Percentiles rank a stretch among this genome's conserved stretches.
Evolutionary conservation across 805 yeast genomes (phyloP).

Genomic region (Priceomyces melissophilus): DNA sequence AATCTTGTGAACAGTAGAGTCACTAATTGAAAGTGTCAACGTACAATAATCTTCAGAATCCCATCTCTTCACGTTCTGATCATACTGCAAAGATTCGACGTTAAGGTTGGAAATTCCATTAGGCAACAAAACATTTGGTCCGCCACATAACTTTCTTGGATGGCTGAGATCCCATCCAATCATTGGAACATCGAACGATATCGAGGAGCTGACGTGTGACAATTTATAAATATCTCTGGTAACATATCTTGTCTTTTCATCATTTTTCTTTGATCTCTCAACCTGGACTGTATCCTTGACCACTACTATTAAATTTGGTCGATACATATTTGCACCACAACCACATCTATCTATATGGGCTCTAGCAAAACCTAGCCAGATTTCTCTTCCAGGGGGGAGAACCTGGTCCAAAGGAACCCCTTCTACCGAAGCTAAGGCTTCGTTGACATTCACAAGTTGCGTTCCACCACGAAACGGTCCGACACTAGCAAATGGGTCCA

Average conservation of each 20-base stretch:
- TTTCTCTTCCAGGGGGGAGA: conserved; percentile 25
- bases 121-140: conserved; percentile 31
- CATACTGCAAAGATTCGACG: conserved; percentile 6
- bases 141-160: conserved; percentile 23
- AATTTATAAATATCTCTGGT: conserved; percentile 19
- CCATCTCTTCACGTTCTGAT: conserved; percentile 5
- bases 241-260: conserved; percentile 2
- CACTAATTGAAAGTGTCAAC: conserved; percentile 35
- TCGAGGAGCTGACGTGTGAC: conserved; percentile 28
- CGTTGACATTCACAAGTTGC: conserved; percentile 23
- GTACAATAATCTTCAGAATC: conserved; percentile 26
- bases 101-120: conserved; percentile 33
- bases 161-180: conserved; percentile 22
- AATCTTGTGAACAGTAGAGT: conserved; percentile 31
- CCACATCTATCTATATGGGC: conserved; percentile 38
- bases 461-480: conserved; percentile 40
- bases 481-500: conserved; percentile 11
- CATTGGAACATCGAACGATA: conserved; percentile 27
- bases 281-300: conserved; percentile 11
- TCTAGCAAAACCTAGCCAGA: conserved; percentile 39
- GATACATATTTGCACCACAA: conserved; percentile 36
- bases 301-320: conserved; percentile 37
- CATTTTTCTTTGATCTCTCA: conserved; percentile 1
- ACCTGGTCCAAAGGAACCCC: conserved; percentile 10
- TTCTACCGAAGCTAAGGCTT: conserved; percentile 12